These are phyloP conservation scores for Coccomyxa subellipsoidea DNA, from an alignment of 163 green algal genomes.

Conservation along the genomic window DNA sequence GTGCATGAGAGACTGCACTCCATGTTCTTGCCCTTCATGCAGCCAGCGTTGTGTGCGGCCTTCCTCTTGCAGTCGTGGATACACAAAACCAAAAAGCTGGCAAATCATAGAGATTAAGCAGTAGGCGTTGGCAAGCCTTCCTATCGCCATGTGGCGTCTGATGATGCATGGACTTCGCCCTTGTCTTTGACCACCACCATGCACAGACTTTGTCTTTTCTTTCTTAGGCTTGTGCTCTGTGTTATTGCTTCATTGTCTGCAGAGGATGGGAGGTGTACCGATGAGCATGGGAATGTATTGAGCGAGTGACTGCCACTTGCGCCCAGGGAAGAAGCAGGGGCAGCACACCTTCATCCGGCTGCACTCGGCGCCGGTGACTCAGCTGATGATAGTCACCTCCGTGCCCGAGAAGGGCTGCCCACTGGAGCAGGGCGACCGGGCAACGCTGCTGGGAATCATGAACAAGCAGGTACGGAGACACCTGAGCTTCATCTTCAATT, in stretches of 20 bases:
- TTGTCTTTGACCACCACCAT: neutral
- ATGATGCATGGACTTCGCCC: neutral
- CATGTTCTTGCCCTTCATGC: too few species aligned
- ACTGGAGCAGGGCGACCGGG: conserved; percentile 10
- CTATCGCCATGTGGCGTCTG: too few species aligned
- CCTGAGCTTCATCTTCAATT: too few species aligned
- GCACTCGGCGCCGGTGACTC: conserved; percentile 13
- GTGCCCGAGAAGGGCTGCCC: conserved; percentile 11
- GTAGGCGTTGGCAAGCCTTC: neutral
- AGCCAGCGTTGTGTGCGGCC: too few species aligned
- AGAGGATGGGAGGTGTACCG: too few species aligned
- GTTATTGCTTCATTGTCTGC: too few species aligned
- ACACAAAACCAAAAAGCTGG: too few species aligned
- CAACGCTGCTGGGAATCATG: neutral
- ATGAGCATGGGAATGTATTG: neutral
- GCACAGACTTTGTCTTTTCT: neutral
- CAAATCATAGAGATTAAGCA: too few species aligned
- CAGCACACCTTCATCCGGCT: conserved; percentile 16
- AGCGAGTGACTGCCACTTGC: neutral
- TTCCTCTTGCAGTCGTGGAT: too few species aligned
- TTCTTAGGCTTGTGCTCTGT: neutral
- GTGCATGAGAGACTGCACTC: neutral
- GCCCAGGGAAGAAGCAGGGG: conserved; percentile 1
- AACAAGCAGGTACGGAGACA: too few species aligned
- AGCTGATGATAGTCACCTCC: conserved; percentile 10